phyloP scores from a whole-genome alignment of 2,329 filamentous ascomycete species.

The Alternaria gaisen region DNA sequence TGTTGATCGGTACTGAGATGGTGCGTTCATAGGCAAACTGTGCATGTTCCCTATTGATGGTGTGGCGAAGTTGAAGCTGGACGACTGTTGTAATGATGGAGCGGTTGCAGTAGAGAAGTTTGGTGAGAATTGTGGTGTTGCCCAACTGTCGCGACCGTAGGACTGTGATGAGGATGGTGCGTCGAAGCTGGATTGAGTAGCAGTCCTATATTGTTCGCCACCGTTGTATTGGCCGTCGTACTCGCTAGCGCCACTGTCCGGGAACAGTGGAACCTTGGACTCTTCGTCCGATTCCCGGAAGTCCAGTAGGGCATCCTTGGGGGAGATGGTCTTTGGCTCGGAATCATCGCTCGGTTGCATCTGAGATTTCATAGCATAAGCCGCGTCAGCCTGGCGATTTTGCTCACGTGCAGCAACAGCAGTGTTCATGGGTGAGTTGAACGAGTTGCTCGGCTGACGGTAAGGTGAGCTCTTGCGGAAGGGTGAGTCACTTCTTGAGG shows the following conservation, averaged over 20 bases:
- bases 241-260: constrained; percentile 65
- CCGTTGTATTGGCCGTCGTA: constrained; percentile 57
- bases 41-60: constrained; percentile 51
- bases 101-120: constrained; percentile 45
- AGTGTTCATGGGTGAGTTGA: constrained; percentile 57
- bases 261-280: constrained; percentile 76
- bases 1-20: constrained; percentile 48
- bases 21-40: constrained; percentile 41
- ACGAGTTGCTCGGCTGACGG: constrained; percentile 55
- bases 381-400: constrained; percentile 68
- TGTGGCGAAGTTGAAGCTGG: constrained; percentile 58
- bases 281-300: constrained; percentile 80
- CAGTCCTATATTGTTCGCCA: constrained; percentile 52
- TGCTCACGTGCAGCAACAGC: constrained; percentile 69
- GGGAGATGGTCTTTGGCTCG: constrained; percentile 85
- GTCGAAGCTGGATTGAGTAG: constrained; percentile 49
- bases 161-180: constrained; percentile 47
- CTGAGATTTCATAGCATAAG: constrained; percentile 53
- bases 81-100: constrained; percentile 44
- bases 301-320: constrained; percentile 88
- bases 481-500: constrained; percentile 76
- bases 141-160: constrained; percentile 48
- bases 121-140: constrained; percentile 46
- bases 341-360: constrained; percentile 53
- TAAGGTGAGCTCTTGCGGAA: constrained; percentile 73